Conservation (phyloP, 805 yeast genomes). For the Starmera amethionina region DNA sequence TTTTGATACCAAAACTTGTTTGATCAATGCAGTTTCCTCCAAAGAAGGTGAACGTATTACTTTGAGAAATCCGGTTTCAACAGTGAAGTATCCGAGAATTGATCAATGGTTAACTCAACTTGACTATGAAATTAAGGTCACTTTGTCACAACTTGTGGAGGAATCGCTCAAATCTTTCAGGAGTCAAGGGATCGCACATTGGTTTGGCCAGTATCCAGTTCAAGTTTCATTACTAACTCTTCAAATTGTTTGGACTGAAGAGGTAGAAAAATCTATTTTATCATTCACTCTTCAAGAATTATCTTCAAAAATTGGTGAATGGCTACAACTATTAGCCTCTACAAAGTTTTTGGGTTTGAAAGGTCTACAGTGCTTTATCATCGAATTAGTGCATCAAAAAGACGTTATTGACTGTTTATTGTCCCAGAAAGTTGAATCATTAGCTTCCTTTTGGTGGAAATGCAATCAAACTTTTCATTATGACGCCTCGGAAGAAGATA, state of each 20-base stretch:
- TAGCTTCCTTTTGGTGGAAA: conserved; percentile 33
- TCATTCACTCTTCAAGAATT: conserved; percentile 19
- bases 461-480: conserved; percentile 42
- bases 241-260: conserved; percentile 48
- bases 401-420: conserved; percentile 24
- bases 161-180: conserved; percentile 21
- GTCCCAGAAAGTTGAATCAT: conserved; percentile 4
- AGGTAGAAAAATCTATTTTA: conserved; percentile 24
- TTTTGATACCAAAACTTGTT: conserved; percentile 21
- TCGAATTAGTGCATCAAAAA: conserved; percentile 56
- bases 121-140: conserved; percentile 40
- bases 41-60: conserved; percentile 50
- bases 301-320: conserved; percentile 1
- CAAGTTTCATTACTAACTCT: conserved; percentile 47
- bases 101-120: conserved; percentile 55
- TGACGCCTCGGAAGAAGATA: conserved; percentile 17
- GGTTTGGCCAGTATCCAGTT: conserved; percentile 36
- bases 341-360: conserved; percentile 1
- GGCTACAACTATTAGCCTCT: conserved; percentile 5
- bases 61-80: conserved; percentile 33
- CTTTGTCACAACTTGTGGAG: conserved; percentile 31
- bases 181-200: conserved; percentile 11
- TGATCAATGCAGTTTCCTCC: conserved; percentile 44
- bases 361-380: conserved; percentile 49
- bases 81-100: conserved; percentile 31